Conservation (phyloP, 441 rosid species). For the Euphorbia celastroides region DNA sequence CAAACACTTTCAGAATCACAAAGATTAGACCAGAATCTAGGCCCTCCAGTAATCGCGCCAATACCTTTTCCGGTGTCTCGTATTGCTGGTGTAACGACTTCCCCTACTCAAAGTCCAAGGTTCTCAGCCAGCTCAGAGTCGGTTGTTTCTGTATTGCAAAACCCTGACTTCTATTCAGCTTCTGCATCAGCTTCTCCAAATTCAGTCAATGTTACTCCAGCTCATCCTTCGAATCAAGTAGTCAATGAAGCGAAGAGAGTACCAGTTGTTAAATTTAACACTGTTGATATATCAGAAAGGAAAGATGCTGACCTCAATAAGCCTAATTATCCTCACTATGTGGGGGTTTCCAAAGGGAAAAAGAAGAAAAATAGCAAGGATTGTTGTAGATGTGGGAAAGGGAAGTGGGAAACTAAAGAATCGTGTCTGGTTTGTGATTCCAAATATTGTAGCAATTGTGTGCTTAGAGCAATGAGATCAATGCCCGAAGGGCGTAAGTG, state of each 20-base stretch:
- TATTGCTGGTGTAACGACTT: slow-evolving; percentile 53
- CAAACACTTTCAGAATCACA: slow-evolving; percentile 46
- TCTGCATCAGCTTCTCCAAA: slow-evolving; percentile 92
- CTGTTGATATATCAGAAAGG: slow-evolving; percentile 47
- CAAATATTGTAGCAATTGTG: slow-evolving; percentile 88
- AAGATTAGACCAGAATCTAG: slow-evolving; percentile 26
- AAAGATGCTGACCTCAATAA: slow-evolving; percentile 48
- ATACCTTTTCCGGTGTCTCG: slow-evolving; percentile 77
- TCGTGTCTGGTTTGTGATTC: slow-evolving; percentile 93
- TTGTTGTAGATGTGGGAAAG: slow-evolving; percentile 78
- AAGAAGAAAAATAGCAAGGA: slow-evolving; percentile 55
- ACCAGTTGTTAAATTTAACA: slow-evolving; percentile 75
- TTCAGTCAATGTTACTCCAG: slow-evolving; percentile 36
- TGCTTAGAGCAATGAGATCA: slow-evolving; percentile 98
- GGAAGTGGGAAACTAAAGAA: slow-evolving; percentile 92
- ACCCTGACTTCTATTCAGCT: slow-evolving; percentile 76
- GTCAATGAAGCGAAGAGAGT: slow-evolving; percentile 44
- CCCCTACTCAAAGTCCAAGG: slow-evolving; percentile 72
- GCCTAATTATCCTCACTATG: slow-evolving; percentile 46
- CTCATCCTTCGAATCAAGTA: slow-evolving; percentile 32
- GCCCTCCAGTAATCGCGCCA: slow-evolving; percentile 45
- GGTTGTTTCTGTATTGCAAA: slow-evolving; percentile 87
- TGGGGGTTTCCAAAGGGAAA: slow-evolving; percentile 55
- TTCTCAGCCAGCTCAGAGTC: slow-evolving; percentile 88
- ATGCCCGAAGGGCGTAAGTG: slow-evolving; percentile 99